These are phyloP conservation scores for Lolium multiflorum DNA, from an alignment of 176 grass and related monocot species.

Conservation along the genomic window DNA sequence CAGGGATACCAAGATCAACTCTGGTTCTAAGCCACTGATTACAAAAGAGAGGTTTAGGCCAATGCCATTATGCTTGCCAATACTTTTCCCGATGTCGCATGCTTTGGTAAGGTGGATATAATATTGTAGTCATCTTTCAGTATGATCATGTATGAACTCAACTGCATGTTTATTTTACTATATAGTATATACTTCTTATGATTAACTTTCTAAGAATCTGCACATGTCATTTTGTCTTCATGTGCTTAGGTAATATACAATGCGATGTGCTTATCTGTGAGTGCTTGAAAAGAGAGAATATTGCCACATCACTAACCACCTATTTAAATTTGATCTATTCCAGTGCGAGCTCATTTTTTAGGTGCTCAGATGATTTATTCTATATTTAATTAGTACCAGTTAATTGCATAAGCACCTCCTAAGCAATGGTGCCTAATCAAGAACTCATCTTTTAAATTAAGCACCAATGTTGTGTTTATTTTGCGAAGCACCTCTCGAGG, in stretches of 20 bases:
- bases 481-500: neutral
- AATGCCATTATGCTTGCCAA: constrained; percentile 81
- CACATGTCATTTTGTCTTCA: constrained; percentile 2
- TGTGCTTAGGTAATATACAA: neutral
- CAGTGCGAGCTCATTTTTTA: neutral
- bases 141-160: constrained; percentile 34
- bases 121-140: constrained; percentile 16
- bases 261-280: neutral
- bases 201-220: constrained; percentile 10
- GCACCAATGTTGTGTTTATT: neutral
- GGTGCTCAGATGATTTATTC: neutral
- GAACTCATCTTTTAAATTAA: constrained; percentile 3
- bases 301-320: neutral
- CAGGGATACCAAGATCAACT: constrained; percentile 64
- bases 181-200: neutral
- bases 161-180: constrained; percentile 30
- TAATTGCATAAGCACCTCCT: neutral
- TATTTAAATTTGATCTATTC: neutral
- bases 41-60: constrained; percentile 88
- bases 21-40: constrained; percentile 55
- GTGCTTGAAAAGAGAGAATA: neutral
- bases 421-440: neutral
- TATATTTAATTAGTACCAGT: neutral
- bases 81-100: constrained; percentile 86
- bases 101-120: constrained; percentile 72